phyloP scores from a whole-genome alignment of 495 filamentous ascomycete genomes.

The Haplographium delicatum region DNA sequence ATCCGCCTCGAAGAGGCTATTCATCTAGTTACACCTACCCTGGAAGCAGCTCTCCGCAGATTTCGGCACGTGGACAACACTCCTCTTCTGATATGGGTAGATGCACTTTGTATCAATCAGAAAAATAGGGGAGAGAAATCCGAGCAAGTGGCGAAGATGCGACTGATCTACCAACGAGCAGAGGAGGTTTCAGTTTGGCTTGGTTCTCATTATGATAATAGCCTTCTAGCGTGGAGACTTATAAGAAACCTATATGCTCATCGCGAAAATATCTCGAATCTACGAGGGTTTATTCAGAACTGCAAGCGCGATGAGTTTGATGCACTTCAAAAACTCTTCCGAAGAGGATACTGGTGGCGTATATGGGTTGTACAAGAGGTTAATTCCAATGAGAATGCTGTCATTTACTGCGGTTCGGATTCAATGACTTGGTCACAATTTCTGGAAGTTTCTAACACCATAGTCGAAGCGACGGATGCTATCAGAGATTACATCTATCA shows the following conservation, averaged over 20 bases:
- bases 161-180: slow-evolving; percentile 9
- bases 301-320: background rate
- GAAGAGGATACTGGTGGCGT: background rate
- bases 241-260: background rate
- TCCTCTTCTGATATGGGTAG: slow-evolving; percentile 10
- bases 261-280: background rate
- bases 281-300: background rate
- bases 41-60: slow-evolving; percentile 2
- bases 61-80: background rate
- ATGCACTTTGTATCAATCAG: slow-evolving; percentile 19
- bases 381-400: background rate
- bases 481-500: background rate
- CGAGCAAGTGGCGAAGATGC: slow-evolving; percentile 11
- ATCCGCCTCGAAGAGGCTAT: background rate
- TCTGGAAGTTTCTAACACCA: background rate
- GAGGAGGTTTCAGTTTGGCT: slow-evolving; percentile 12
- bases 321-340: background rate
- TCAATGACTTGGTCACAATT: background rate
- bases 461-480: background rate
- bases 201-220: background rate
- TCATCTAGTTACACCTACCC: background rate
- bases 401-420: background rate
- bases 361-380: slow-evolving; percentile 1
- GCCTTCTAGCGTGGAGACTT: background rate
- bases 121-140: slow-evolving; percentile 13